Conservation (phyloP, 176 grass and related monocot species). For the Musa troglodytarum region DNA sequence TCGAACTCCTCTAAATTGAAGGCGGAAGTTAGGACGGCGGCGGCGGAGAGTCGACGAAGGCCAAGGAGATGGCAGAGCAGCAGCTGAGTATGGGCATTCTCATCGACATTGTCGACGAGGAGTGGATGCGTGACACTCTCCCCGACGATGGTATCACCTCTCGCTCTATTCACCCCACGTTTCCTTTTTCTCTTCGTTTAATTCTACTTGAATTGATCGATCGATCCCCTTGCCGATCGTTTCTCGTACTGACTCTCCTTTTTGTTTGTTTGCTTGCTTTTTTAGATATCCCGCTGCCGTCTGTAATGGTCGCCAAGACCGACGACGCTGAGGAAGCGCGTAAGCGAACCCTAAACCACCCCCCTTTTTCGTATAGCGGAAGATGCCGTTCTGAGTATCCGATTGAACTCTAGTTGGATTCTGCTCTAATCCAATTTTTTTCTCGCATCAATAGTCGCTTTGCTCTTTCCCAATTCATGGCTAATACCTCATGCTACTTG, state of each 20-base stretch:
- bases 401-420: background rate
- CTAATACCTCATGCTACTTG: no score
- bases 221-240: slow-evolving; percentile 3
- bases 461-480: background rate
- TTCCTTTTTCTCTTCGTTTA: slow-evolving; percentile 12
- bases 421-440: background rate
- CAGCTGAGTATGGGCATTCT: slow-evolving; percentile 82
- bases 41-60: background rate
- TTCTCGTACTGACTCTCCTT: background rate
- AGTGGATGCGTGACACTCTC: slow-evolving; percentile 92
- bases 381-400: background rate
- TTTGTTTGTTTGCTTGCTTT: background rate
- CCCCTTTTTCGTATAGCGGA: background rate
- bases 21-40: background rate
- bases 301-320: slow-evolving; percentile 52
- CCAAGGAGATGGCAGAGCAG: slow-evolving; percentile 31
- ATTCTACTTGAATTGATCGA: background rate
- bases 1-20: background rate
- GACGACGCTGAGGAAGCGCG: slow-evolving; percentile 72
- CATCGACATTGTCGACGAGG: slow-evolving; percentile 79
- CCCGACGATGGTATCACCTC: slow-evolving; percentile 53
- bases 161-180: background rate
- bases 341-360: slow-evolving; percentile 17
- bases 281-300: slow-evolving; percentile 66
- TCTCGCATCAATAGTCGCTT: background rate